These are phyloP conservation scores for Penicillium sp. DNA, from an alignment of 2,329 filamentous ascomycete genomes.

Conservation along the genomic window DNA sequence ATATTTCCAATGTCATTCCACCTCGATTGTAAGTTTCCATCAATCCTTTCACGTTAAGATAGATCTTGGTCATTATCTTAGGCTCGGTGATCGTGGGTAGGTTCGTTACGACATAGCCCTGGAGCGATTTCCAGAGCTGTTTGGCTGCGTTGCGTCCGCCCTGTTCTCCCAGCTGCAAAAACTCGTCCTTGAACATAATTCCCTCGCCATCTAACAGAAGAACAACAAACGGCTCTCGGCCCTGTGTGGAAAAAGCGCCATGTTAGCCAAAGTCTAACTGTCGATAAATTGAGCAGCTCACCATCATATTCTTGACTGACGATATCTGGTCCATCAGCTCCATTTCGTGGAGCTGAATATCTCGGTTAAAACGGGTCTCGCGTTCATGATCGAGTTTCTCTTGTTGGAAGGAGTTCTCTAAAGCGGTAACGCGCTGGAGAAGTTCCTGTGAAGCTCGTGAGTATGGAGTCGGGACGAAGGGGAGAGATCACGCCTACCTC, in stretches of 20 bases:
- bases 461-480: conserved; percentile 12
- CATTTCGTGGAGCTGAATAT: conserved; percentile 50
- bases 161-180: conserved; percentile 51
- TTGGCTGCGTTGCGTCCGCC: conserved; percentile 57
- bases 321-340: conserved; percentile 50
- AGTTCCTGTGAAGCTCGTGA: conserved; percentile 43
- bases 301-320: conserved; percentile 48
- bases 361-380: conserved; percentile 50
- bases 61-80: conserved; percentile 55
- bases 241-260: conserved; percentile 32
- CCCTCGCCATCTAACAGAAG: conserved; percentile 59
- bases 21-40: conserved; percentile 50
- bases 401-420: conserved; percentile 47
- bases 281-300: conserved; percentile 24
- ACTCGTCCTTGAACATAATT: conserved; percentile 56
- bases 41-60: conserved; percentile 55
- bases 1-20: conserved; percentile 46
- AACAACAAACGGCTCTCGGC: conserved; percentile 56
- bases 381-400: conserved; percentile 50
- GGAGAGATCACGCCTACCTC: conserved; percentile 37
- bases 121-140: conserved; percentile 47
- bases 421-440: conserved; percentile 44
- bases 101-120: conserved; percentile 44
- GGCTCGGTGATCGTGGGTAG: conserved; percentile 45
- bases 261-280: conserved; percentile 11